Evolutionary conservation across 2,329 filamentous ascomycete genomes (phyloP).

Genomic region (Pseudogymnoascus sp.): DNA sequence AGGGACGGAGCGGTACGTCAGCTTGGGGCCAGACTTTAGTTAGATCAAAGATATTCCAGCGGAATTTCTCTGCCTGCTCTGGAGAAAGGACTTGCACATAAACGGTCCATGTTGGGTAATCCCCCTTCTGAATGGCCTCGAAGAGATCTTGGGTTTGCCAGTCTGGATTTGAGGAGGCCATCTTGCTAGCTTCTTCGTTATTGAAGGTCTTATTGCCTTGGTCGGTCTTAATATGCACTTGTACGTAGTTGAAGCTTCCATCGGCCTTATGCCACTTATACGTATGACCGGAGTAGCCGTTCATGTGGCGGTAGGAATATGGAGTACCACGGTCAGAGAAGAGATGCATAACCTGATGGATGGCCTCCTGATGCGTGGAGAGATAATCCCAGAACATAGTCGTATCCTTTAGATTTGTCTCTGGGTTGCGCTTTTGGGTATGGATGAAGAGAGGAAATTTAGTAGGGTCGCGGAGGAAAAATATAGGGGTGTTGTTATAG

Average conservation of each 20-base stretch:
- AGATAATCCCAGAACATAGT: slow-evolving; percentile 35
- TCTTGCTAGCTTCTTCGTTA: slow-evolving; percentile 48
- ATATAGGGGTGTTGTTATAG: slow-evolving; percentile 68
- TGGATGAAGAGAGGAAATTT: slow-evolving; percentile 72
- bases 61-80: slow-evolving; percentile 51
- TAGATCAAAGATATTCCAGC: slow-evolving; percentile 59
- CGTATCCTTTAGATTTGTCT: slow-evolving; percentile 61
- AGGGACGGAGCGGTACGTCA: slow-evolving; percentile 51
- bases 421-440: slow-evolving; percentile 68
- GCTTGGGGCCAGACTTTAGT: slow-evolving; percentile 62
- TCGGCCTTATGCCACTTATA: slow-evolving; percentile 59
- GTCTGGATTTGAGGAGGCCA: slow-evolving; percentile 52
- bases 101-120: slow-evolving; percentile 58
- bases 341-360: slow-evolving; percentile 57
- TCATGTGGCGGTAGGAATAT: slow-evolving; percentile 57
- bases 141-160: slow-evolving; percentile 56
- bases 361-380: slow-evolving; percentile 51
- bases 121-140: slow-evolving; percentile 51
- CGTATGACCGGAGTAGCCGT: slow-evolving; percentile 60
- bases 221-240: slow-evolving; percentile 56
- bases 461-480: slow-evolving; percentile 66
- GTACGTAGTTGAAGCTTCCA: slow-evolving; percentile 57
- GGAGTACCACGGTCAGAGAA: slow-evolving; percentile 61
- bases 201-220: slow-evolving; percentile 54
- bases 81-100: slow-evolving; percentile 57